A percentile compares a stretch with the other conserved stretches of the same genome.
Conservation (phyloP, 2,329 filamentous ascomycete genomes). For the Aspergillus unguis region DNA sequence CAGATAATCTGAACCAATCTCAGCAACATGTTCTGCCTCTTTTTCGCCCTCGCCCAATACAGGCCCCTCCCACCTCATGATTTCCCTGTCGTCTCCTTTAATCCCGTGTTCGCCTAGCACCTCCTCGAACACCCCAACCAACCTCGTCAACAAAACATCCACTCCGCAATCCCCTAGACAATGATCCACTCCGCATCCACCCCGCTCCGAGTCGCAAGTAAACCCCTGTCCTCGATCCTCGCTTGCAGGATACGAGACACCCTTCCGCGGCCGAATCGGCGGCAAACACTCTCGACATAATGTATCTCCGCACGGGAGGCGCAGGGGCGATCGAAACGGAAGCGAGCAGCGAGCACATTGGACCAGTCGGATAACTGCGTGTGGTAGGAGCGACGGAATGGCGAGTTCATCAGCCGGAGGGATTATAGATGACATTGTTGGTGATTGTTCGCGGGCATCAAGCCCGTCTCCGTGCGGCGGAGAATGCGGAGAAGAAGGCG, state of each 20-base stretch:
- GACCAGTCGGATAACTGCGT: conserved; percentile 67
- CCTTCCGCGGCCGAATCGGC: conserved; percentile 57
- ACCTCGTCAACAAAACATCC: conserved; percentile 72
- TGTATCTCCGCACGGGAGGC: conserved; percentile 76
- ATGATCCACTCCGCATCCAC: conserved; percentile 66
- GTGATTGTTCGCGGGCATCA: neutral
- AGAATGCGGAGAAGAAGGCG: conserved; percentile 11
- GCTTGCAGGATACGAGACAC: conserved; percentile 74
- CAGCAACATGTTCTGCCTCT: conserved; percentile 29
- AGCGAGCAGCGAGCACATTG: conserved; percentile 74
- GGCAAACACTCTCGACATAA: conserved; percentile 76
- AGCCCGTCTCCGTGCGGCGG: conserved; percentile 6
- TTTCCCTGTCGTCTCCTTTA: conserved; percentile 29
- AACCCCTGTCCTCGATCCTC: conserved; percentile 67
- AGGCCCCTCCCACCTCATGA: conserved; percentile 6
- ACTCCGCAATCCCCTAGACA: conserved; percentile 70
- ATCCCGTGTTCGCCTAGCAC: conserved; percentile 12
- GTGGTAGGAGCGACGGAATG: conserved; percentile 28
- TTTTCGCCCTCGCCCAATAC: conserved; percentile 47
- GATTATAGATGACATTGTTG: neutral
- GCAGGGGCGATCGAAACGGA: conserved; percentile 65
- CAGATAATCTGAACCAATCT: conserved; percentile 36
- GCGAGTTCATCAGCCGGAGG: neutral
- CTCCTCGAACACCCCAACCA: conserved; percentile 58
- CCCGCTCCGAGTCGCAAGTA: conserved; percentile 58